Evolutionary conservation across 257 asterid genomes (phyloP).

Genomic region (Linderniella brevidens): DNA sequence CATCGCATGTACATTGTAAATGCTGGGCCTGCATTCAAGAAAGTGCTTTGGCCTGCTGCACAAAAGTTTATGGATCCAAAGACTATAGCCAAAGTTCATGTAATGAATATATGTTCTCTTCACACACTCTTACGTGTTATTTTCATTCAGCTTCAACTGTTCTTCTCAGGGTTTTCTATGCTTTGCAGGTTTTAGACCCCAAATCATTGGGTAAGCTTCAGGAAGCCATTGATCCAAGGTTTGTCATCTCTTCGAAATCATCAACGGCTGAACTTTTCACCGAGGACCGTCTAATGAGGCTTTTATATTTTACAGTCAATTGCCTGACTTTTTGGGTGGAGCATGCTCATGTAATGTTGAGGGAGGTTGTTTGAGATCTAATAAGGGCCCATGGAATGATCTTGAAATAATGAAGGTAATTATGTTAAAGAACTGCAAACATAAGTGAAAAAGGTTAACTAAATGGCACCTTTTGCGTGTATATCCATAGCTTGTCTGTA

Average conservation of each 20-base stretch:
- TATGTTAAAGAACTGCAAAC: not conserved
- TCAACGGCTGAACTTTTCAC: conserved; percentile 6
- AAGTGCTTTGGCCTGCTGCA: conserved; percentile 94
- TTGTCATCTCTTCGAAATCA: conserved; percentile 12
- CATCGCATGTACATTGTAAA: conserved; percentile 77
- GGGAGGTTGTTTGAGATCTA: conserved; percentile 88
- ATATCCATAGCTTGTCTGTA: conserved; percentile 39
- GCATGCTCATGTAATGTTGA: conserved; percentile 65
- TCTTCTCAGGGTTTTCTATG: conserved; percentile 7
- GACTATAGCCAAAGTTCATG: conserved; percentile 72
- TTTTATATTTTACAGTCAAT: conserved; percentile 38
- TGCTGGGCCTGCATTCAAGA: conserved; percentile 87
- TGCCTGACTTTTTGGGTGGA: conserved; percentile 91
- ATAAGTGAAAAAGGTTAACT: conserved; percentile 5
- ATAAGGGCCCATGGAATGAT: conserved; percentile 93
- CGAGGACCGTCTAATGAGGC: conserved; percentile 13
- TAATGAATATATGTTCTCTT: conserved; percentile 12
- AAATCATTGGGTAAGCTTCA: conserved; percentile 61
- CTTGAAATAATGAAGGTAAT: conserved; percentile 80
- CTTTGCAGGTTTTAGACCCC: conserved; percentile 60
- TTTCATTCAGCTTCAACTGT: conserved; percentile 12
- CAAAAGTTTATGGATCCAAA: conserved; percentile 74
- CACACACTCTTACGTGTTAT: not conserved
- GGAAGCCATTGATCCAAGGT: conserved; percentile 77
- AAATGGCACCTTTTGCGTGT: conserved; percentile 4